Evolutionary conservation across 1,284 basidiomycete genomes (phyloP).

Genomic region (Cutaneotrichosporon daszewskae): DNA sequence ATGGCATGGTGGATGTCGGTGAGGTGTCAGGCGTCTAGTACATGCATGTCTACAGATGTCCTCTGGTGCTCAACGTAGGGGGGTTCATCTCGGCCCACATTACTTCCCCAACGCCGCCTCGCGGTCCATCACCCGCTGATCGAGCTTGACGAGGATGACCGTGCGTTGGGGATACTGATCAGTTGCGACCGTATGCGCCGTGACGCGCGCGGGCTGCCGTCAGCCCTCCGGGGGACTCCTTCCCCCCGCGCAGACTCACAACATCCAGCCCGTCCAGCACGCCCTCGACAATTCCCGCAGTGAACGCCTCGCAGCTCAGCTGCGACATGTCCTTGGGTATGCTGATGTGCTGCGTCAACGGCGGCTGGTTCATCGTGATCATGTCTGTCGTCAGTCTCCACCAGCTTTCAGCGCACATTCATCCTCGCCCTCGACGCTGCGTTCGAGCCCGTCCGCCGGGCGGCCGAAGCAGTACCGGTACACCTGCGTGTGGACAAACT

Average conservation of each 20-base stretch:
- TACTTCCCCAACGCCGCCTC: conserved; percentile 63
- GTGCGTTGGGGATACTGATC: conserved; percentile 74
- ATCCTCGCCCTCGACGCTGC: conserved; percentile 89
- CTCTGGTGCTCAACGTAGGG: too few relatives aligned
- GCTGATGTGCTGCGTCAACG: conserved; percentile 83
- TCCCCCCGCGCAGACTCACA: conserved; percentile 53
- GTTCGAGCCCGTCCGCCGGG: conserved; percentile 88
- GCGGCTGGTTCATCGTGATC: conserved; percentile 95
- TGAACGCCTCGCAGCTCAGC: conserved; percentile 91
- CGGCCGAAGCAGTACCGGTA: conserved; percentile 92
- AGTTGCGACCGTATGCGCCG: conserved; percentile 87
- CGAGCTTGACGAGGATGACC: conserved; percentile 90
- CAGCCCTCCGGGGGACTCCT: background rate
- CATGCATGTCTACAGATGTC: conserved; percentile 3
- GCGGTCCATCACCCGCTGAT: conserved; percentile 78
- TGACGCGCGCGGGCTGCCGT: conserved; percentile 84
- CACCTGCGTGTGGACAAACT: conserved; percentile 86
- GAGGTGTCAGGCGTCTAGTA: background rate
- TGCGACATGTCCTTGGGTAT: conserved; percentile 91
- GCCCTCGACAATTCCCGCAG: conserved; percentile 94
- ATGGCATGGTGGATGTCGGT: too few relatives aligned
- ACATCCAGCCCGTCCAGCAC: conserved; percentile 93
- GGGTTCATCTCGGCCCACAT: too few relatives aligned
- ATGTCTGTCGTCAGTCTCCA: conserved; percentile 61
- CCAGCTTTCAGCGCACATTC: conserved; percentile 60